These are phyloP conservation scores for Mycena alexandri DNA, from an alignment of 768 basidiomycete genomes.

Conservation along the genomic window DNA sequence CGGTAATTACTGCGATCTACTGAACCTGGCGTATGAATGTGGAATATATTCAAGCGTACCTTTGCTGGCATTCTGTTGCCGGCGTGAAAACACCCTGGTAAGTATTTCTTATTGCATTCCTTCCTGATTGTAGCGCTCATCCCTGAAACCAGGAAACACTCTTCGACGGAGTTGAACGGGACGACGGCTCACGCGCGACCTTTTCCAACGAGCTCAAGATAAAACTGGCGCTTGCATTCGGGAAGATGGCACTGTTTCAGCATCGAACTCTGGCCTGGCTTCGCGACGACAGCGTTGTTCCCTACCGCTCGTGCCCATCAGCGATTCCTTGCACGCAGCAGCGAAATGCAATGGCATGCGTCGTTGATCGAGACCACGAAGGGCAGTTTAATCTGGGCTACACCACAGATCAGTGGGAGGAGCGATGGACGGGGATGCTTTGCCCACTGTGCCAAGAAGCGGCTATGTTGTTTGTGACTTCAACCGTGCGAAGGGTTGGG, in stretches of 20 bases:
- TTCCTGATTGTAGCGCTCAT: too few relatives aligned
- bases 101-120: background rate
- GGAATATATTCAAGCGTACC: conserved; percentile 17
- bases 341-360: conserved; percentile 11
- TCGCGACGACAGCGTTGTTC: conserved; percentile 3
- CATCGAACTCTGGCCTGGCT: conserved; percentile 9
- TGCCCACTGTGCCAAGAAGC: conserved; percentile 11
- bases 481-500: conserved; percentile 10
- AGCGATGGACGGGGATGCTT: conserved; percentile 16
- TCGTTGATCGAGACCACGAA: conserved; percentile 20
- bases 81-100: conserved; percentile 9
- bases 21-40: conserved; percentile 22
- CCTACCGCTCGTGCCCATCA: conserved; percentile 7
- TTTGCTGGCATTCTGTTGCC: conserved; percentile 18
- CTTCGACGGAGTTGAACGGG: conserved; percentile 9
- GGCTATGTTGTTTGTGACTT: background rate
- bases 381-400: conserved; percentile 21
- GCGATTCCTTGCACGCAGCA: conserved; percentile 6
- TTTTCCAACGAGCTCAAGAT: conserved; percentile 18
- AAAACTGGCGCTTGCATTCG: conserved; percentile 11
- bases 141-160: background rate
- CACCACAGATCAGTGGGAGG: conserved; percentile 24
- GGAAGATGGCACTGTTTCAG: conserved; percentile 19
- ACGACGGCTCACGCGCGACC: conserved; percentile 9
- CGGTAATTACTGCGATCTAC: conserved; percentile 20